Evolutionary conservation across 352 stramenopile species (phyloP), one percentile per base, ranked within the genome.

Genomic region (Pythium aristosporum): DNA sequence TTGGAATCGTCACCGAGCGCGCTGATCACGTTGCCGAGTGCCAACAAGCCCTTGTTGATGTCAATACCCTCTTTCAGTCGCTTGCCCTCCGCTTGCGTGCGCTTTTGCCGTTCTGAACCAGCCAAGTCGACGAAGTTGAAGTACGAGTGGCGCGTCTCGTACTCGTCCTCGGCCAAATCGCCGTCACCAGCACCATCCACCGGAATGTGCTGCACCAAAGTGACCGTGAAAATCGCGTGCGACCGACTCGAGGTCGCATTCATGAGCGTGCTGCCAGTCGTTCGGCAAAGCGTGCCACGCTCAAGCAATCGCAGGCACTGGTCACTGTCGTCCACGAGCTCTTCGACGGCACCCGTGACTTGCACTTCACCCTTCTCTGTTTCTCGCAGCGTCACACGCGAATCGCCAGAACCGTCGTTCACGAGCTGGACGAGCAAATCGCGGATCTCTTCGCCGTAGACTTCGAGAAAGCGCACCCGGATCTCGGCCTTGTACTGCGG

Each of bases 41-140:
- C 96, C 16, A 99, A 79, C 21, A 99, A 81, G 4, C 97, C 97
- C 73, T 98, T 97, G 81, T 99, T 99, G 75, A 99, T 99, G 68
- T 98, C 89, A 47, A 99, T 98, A 34, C 94, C 96, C 83, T 99
- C 96, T 61, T 92, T 97, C 57, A 98, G 73, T 1, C 96, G 82
- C 67, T 93, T 91, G 28, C 84, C 94, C 53, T 97, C 81, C 0
- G 95, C 92, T 61, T 96, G 90, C 20, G 96, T 99, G 46, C 96
- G 96, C 65, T 99, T 99, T 67, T 98, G 85, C 30, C 92, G 89
- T 68, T 98, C 94, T 0, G 89, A 97, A 34, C 91, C 91, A 0
- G 91, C 91, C 18, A 98, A 73, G 81, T 98, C 91, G 32, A 97
- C 91, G 57, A 98, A 96, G 57, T 96, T 96, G 61, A 98, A 94